Base-by-base conservation (phyloP, 345 rosid species). In the Lumnitzera racemosa region DNA sequence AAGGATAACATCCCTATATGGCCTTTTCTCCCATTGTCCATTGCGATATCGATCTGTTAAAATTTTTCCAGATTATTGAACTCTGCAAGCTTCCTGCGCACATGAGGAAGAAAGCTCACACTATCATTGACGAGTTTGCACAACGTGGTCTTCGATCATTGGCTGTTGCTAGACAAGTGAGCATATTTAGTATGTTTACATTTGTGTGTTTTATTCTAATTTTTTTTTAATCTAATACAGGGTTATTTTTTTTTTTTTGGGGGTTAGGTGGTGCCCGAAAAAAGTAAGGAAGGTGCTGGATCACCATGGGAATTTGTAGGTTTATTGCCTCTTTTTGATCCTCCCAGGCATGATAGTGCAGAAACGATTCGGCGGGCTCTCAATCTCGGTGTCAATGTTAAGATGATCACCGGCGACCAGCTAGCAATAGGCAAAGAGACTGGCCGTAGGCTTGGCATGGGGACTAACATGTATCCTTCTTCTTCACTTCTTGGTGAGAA, bases 381-480 rank as follows among this genome's bases (percentile, higher is more conserved):
- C 48, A 62, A 81, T 69, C 96, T 90, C 7, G 96, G 97, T 41
- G 96, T 90, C 24, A 90, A 88, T 65, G 94, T 88, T 23, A 90
- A 90, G 88, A 90, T 90, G 97, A 90, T 90, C 63, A 90, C 97
- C 17, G 97, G 96, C 57, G 97, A 90, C 64, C 98, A 91, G 70
- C 80, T 91, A 2, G 98, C 98, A 12, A 88, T 88, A 49, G 98
- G 91, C 52, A 91, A 88, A 67, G 96, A 91, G 70, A 91, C 96
- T 46, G 94, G 94, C 27, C 84, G 98, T 51, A 83, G 98, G 74
- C 92, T 90, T 16, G 97, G 96, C 47, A 90, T 90, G 97, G 97
- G 97, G 16, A 90, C 94, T 24, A 88, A 90, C 68, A 90, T 90
- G 96, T 88, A 90, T 68, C 96, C 97, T 15, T 90, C 96, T 56